phyloP scores from a whole-genome alignment of 2,329 filamentous ascomycete genomes.

The Dothidotthia symphoricarpi region DNA sequence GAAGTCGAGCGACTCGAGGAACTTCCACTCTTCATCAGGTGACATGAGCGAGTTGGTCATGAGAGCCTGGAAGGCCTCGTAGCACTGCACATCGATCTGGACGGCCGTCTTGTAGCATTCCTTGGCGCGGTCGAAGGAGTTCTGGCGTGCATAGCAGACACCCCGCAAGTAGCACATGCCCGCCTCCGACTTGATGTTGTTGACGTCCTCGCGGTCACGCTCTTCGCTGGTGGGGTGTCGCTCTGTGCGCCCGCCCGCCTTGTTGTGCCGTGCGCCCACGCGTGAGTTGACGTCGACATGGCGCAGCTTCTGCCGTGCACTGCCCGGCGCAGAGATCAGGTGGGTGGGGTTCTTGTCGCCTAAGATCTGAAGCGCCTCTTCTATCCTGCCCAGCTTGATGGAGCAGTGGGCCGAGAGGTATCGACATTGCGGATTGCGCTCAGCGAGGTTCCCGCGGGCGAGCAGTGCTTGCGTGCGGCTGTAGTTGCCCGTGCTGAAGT shows the following conservation, averaged over 20 bases:
- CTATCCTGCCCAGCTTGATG: slow-evolving; percentile 86
- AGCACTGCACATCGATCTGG: slow-evolving; percentile 94
- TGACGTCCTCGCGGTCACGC: slow-evolving; percentile 66
- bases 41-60: slow-evolving; percentile 94
- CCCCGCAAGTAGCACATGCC: slow-evolving; percentile 96
- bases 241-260: slow-evolving; percentile 49
- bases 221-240: slow-evolving; percentile 60
- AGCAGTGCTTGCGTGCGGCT: slow-evolving; percentile 86
- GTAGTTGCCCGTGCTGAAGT: slow-evolving; percentile 94
- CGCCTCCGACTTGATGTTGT: slow-evolving; percentile 83
- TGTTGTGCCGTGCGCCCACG: slow-evolving; percentile 49
- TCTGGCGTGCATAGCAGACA: slow-evolving; percentile 93
- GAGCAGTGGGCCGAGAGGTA: slow-evolving; percentile 94
- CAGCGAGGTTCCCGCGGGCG: slow-evolving; percentile 75
- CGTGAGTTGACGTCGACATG: slow-evolving; percentile 57
- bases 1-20: slow-evolving; percentile 86
- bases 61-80: slow-evolving; percentile 95
- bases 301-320: slow-evolving; percentile 68
- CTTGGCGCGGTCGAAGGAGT: slow-evolving; percentile 93
- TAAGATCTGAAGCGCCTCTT: slow-evolving; percentile 81
- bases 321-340: slow-evolving; percentile 67
- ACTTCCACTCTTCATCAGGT: slow-evolving; percentile 85
- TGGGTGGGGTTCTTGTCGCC: slow-evolving; percentile 94
- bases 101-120: slow-evolving; percentile 98
- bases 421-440: slow-evolving; percentile 79